Conservation (phyloP, 768 basidiomycete species). For the Leccinum incarnatum region DNA sequence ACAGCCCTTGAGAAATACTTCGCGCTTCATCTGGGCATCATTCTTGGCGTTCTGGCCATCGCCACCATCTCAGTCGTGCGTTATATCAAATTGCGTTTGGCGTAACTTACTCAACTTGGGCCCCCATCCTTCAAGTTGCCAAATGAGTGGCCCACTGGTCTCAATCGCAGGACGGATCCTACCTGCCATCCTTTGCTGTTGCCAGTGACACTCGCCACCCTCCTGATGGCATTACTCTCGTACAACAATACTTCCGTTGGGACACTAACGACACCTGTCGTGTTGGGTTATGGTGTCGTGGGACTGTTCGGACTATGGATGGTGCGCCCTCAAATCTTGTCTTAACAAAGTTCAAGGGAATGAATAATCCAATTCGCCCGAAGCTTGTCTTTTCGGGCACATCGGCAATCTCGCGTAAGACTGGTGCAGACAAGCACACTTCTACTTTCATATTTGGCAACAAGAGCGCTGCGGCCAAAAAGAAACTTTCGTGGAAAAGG, state of each 20-base stretch:
- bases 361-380: slow-evolving; percentile 13
- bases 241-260: slow-evolving; percentile 63
- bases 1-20: slow-evolving; percentile 72
- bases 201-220: slow-evolving; percentile 54
- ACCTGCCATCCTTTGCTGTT: slow-evolving; percentile 60
- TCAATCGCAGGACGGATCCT: slow-evolving; percentile 27
- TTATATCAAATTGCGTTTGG: slow-evolving; percentile 2
- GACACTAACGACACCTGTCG: slow-evolving; percentile 50
- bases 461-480: slow-evolving; percentile 58
- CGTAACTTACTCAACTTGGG: slow-evolving; percentile 3
- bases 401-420: slow-evolving; percentile 58
- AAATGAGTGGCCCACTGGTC: slow-evolving; percentile 33
- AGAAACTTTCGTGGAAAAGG: slow-evolving; percentile 51
- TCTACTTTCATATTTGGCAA: slow-evolving; percentile 80
- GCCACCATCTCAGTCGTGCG: slow-evolving; percentile 58
- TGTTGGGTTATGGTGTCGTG: slow-evolving; percentile 47
- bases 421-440: slow-evolving; percentile 80
- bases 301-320: slow-evolving; percentile 71
- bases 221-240: slow-evolving; percentile 57
- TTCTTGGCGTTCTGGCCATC: slow-evolving; percentile 52
- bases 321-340: slow-evolving; percentile 41
- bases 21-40: slow-evolving; percentile 61
- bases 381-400: slow-evolving; percentile 64
- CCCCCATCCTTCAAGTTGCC: slow-evolving; percentile 39
- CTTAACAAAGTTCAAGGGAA: slow-evolving; percentile 9